Base-by-base conservation (phyloP, 2,329 filamentous ascomycete species). In the Neophaeococcomyces mojaviensis region DNA sequence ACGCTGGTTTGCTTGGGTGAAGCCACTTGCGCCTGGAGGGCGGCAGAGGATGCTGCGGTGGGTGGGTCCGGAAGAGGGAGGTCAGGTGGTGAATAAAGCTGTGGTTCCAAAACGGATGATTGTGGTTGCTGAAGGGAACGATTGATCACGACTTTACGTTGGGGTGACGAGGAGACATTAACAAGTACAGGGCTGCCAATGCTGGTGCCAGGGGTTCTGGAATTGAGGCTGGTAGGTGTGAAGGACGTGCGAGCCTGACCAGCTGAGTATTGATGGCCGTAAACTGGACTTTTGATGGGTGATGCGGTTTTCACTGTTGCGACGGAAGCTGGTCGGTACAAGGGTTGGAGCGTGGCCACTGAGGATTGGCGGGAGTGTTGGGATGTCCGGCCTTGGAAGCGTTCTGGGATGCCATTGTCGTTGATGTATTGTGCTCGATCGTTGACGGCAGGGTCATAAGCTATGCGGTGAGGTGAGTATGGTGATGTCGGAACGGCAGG, bases 351-450 rank as follows among this genome's bases (percentile, higher is more conserved):
- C 5, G 24, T 5, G 24, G 10, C n/a, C n/a, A n/a, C 24, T 10
- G 32, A 36, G 28, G 18, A 26, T 20, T 44, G 41, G n/a, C 32
- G 18, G 10, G 41, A 44, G 20, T 37, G 41, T 28, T 19, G 26
- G 15, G 41, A 32, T 15, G 30, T 22, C 36, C 32, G 41, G n/a
- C 41, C 41, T 30, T 44, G 41, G n/a, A 44, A 44, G 5, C 41
- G 41, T 19, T 44, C 24, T 36, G 41, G 41, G 12, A 44, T 22
- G 9, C 41, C 41, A 44, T 37, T 44, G 20, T 44, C 41, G 28
- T 37, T 44, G 16, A 44, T 44, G 22, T 44, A 44, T 37, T 44
- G 41, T 19, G 28, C 41, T 20, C 36, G 35, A 20, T 44, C 41
- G 12, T 13, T 33, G 22, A 22, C 41, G 2, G 36, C 19, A 30